phyloP scores from a whole-genome alignment of 2,329 filamentous ascomycete genomes.

The Chaetomium olivaceum region DNA sequence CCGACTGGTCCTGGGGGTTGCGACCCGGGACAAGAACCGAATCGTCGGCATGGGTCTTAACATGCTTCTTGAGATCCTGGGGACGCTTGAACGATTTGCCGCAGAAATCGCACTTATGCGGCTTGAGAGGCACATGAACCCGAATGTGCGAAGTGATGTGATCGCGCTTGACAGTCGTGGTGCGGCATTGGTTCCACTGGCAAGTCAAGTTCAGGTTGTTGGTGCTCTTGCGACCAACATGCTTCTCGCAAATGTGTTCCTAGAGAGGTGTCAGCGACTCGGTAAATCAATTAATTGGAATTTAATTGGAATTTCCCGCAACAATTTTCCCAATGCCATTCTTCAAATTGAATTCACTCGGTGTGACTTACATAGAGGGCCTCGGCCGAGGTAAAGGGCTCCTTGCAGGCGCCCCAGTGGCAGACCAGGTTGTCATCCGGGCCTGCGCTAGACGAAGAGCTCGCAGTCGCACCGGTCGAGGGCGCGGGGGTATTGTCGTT shows the following conservation, averaged over 20 bases:
- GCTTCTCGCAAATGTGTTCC: slow-evolving; percentile 98
- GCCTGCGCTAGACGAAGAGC: slow-evolving; percentile 27
- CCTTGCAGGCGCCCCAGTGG: slow-evolving; percentile 60
- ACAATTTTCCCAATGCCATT: not conserved
- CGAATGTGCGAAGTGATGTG: slow-evolving; percentile 99
- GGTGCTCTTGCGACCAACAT: slow-evolving; percentile 98
- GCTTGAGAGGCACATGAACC: slow-evolving; percentile 97
- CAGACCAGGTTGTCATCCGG: slow-evolving; percentile 59
- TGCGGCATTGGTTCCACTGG: slow-evolving; percentile 94
- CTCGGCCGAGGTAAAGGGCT: slow-evolving; percentile 60
- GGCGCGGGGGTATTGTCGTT: slow-evolving; percentile 56
- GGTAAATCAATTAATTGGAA: not conserved
- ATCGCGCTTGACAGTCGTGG: slow-evolving; percentile 96
- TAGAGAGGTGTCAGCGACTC: slow-evolving; percentile 41
- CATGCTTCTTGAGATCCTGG: slow-evolving; percentile 98
- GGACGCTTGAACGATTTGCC: slow-evolving; percentile 99
- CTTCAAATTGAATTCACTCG: not conserved
- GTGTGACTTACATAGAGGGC: slow-evolving; percentile 59
- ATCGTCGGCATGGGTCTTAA: slow-evolving; percentile 98
- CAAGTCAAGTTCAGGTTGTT: slow-evolving; percentile 98
- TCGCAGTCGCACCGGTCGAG: slow-evolving; percentile 45
- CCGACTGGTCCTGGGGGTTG: slow-evolving; percentile 53
- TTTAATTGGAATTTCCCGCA: not conserved
- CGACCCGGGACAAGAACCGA: slow-evolving; percentile 64
- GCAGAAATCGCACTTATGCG: slow-evolving; percentile 98